phyloP scores from a whole-genome alignment of 176 grass and related monocot genomes.

The Bromus sterilis region DNA sequence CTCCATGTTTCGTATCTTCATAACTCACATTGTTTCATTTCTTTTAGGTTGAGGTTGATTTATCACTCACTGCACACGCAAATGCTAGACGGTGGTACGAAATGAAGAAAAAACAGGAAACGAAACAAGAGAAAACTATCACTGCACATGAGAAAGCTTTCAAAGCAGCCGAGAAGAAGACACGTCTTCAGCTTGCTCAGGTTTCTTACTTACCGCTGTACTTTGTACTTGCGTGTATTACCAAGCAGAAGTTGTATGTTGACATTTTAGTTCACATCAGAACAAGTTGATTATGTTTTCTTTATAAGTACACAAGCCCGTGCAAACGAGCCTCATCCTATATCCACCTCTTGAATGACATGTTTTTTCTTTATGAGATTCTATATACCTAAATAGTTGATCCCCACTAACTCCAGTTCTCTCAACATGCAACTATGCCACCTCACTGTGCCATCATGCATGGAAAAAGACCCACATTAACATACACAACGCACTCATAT shows the following conservation, averaged over 20 bases:
- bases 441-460: too few species aligned
- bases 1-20: neutral
- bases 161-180: constrained; percentile 99
- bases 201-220: constrained; percentile 22
- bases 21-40: constrained; percentile 5
- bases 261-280: neutral
- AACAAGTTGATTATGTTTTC: constrained; percentile 12
- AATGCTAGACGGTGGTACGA: constrained; percentile 96
- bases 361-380: constrained; percentile 17
- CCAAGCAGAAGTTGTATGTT: neutral
- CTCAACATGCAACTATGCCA: too few species aligned
- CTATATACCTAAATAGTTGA: too few species aligned
- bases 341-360: neutral
- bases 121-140: constrained; percentile 90
- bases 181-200: constrained; percentile 88
- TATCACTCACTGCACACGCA: constrained; percentile 97
- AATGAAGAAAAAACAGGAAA: constrained; percentile 97
- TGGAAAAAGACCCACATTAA: too few species aligned
- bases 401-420: too few species aligned
- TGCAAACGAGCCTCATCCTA: neutral
- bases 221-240: neutral
- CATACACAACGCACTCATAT: too few species aligned
- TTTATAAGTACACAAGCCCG: neutral
- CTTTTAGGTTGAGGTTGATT: constrained; percentile 84
- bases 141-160: constrained; percentile 93